These are phyloP conservation scores for Epicoccum sorghinum DNA, from an alignment of 2,329 filamentous ascomycete genomes.

Conservation along the genomic window DNA sequence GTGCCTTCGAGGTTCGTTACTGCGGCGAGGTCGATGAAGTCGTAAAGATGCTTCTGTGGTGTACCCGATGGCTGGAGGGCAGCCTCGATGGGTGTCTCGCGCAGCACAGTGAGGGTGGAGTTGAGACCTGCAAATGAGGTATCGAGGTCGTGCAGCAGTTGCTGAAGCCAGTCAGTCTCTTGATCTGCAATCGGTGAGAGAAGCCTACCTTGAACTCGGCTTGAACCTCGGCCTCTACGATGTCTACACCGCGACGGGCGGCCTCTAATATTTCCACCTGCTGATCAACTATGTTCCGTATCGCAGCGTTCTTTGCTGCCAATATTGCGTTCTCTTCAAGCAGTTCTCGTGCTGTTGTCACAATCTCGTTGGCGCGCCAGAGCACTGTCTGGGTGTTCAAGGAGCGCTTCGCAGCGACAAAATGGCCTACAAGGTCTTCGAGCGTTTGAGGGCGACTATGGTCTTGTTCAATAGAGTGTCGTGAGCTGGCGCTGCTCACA, in stretches of 20 bases:
- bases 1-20: constrained; percentile 70
- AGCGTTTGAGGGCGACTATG: constrained; percentile 56
- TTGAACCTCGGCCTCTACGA: constrained; percentile 50
- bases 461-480: constrained; percentile 28
- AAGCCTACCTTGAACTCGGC: constrained; percentile 51
- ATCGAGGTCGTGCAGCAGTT: constrained; percentile 69
- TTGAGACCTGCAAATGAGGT: constrained; percentile 68
- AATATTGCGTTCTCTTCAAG: constrained; percentile 81
- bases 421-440: constrained; percentile 80
- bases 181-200: not conserved
- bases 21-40: constrained; percentile 76
- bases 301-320: constrained; percentile 56
- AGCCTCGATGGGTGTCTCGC: constrained; percentile 67
- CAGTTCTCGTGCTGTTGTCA: constrained; percentile 73
- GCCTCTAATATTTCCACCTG: constrained; percentile 53
- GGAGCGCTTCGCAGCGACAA: constrained; percentile 85
- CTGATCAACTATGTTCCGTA: constrained; percentile 51
- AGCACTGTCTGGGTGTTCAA: constrained; percentile 83
- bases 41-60: constrained; percentile 66
- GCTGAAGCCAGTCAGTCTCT: constrained; percentile 33
- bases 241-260: constrained; percentile 51
- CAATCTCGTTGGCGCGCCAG: constrained; percentile 84
- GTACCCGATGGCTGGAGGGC: constrained; percentile 62
- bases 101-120: constrained; percentile 69
- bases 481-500: constrained; percentile 44